These are phyloP conservation scores for Fusarium oxysporum DNA, from an alignment of 2,329 filamentous ascomycete species.

Conservation along the genomic window DNA sequence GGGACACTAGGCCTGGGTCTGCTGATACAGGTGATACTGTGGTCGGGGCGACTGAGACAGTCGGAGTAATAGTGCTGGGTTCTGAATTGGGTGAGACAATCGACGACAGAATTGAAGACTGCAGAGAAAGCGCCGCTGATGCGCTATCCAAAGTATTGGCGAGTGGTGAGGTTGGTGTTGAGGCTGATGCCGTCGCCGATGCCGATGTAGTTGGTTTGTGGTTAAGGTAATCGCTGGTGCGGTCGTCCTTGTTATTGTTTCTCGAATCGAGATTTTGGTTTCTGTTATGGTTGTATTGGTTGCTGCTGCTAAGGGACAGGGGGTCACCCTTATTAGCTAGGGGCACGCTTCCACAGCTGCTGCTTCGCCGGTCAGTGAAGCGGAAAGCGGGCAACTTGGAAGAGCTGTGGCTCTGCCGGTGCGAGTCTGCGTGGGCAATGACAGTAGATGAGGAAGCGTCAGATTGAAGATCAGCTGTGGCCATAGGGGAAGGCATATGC, in stretches of 20 bases:
- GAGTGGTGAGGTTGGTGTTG: constrained; percentile 32
- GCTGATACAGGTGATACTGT: constrained; percentile 26
- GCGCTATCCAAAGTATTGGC: constrained; percentile 36
- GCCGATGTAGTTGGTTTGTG: constrained; percentile 16
- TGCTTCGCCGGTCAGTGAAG: constrained; percentile 60
- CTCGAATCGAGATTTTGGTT: constrained; percentile 33
- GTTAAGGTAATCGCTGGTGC: constrained; percentile 12
- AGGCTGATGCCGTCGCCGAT: neutral
- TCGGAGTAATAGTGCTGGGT: constrained; percentile 30
- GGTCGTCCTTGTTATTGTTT: constrained; percentile 31
- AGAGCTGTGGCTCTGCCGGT: constrained; percentile 65
- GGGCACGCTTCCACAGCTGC: constrained; percentile 39
- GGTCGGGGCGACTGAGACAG: constrained; percentile 37
- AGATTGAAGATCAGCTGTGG: constrained; percentile 27
- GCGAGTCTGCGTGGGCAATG: constrained; percentile 53
- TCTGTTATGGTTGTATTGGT: constrained; percentile 25
- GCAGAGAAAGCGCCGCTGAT: constrained; percentile 34
- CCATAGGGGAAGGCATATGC: constrained; percentile 19
- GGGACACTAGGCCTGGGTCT: constrained; percentile 25
- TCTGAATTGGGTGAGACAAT: constrained; percentile 46
- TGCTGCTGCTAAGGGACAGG: constrained; percentile 31
- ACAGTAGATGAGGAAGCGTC: constrained; percentile 26
- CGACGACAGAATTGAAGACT: constrained; percentile 41
- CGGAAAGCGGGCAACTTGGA: constrained; percentile 68
- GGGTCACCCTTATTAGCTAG: constrained; percentile 36